phyloP scores from a whole-genome alignment of 2,329 filamentous ascomycete species.

The Aspergillus luchuensis region DNA sequence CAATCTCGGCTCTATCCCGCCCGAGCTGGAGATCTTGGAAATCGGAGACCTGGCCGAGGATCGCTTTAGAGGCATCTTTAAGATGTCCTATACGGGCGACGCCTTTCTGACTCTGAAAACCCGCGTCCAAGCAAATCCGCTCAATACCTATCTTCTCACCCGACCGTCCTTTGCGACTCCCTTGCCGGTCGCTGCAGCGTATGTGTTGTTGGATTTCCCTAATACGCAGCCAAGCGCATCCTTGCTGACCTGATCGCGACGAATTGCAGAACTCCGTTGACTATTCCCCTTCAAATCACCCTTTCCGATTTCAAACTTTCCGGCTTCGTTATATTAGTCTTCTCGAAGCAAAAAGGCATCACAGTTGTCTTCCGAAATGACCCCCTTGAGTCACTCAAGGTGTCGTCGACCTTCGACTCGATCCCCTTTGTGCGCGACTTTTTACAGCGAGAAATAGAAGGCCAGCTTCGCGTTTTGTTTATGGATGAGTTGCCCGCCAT shows the following conservation, averaged over 20 bases:
- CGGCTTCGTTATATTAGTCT: slow-evolving; percentile 95
- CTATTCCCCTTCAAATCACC: slow-evolving; percentile 96
- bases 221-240: background rate
- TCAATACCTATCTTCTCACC: slow-evolving; percentile 92
- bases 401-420: slow-evolving; percentile 97
- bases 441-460: slow-evolving; percentile 92
- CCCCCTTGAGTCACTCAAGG: slow-evolving; percentile 94
- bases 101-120: slow-evolving; percentile 94
- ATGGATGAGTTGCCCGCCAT: slow-evolving; percentile 98
- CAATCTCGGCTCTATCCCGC: slow-evolving; percentile 91
- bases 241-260: slow-evolving; percentile 11
- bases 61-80: slow-evolving; percentile 96
- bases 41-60: slow-evolving; percentile 97
- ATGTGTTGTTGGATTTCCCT: slow-evolving; percentile 30
- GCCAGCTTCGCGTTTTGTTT: slow-evolving; percentile 86
- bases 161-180: slow-evolving; percentile 92
- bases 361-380: slow-evolving; percentile 98
- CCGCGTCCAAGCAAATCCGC: slow-evolving; percentile 93
- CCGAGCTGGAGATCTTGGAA: slow-evolving; percentile 94
- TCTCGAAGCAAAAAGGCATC: slow-evolving; percentile 94
- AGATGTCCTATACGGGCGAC: slow-evolving; percentile 97
- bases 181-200: slow-evolving; percentile 81
- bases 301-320: slow-evolving; percentile 93
- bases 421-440: slow-evolving; percentile 98
- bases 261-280: slow-evolving; percentile 68